Evolutionary conservation across 345 rosid genomes (phyloP).

Genomic region (Hevea brasiliensis): DNA sequence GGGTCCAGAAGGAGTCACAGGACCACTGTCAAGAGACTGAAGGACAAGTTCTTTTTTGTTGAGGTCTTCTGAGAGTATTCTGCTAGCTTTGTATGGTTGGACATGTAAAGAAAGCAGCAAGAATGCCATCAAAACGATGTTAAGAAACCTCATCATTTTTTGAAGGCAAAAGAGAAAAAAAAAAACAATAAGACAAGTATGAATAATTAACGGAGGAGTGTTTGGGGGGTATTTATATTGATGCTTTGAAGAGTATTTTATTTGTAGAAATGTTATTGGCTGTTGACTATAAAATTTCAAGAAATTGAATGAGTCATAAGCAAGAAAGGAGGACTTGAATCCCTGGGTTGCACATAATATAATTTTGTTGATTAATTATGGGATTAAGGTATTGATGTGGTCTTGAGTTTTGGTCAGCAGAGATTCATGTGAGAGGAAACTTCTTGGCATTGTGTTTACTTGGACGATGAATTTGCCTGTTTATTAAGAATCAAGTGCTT

Average conservation of each 20-base stretch:
- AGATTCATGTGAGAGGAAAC: slow-evolving; percentile 6
- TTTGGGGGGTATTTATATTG: slow-evolving; percentile 11
- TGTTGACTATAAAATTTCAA: slow-evolving; percentile 28
- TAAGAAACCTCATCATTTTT: slow-evolving; percentile 26
- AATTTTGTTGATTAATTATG: neutral
- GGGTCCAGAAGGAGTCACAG: slow-evolving; percentile 36
- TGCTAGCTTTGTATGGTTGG: slow-evolving; percentile 24
- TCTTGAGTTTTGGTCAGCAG: neutral
- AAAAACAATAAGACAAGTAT: neutral
- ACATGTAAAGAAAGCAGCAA: slow-evolving; percentile 25
- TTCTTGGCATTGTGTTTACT: slow-evolving; percentile 6
- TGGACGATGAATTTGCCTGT: slow-evolving; percentile 2
- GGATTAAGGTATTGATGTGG: neutral
- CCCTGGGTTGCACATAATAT: neutral
- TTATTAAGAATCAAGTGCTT: neutral
- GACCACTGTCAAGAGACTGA: slow-evolving; percentile 46
- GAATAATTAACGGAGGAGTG: neutral
- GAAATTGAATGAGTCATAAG: slow-evolving; percentile 24
- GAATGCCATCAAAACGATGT: slow-evolving; percentile 24
- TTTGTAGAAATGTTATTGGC: slow-evolving; percentile 25
- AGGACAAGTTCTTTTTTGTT: slow-evolving; percentile 3
- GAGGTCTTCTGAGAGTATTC: slow-evolving; percentile 25
- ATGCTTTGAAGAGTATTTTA: neutral
- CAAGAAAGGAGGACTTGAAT: slow-evolving; percentile 2
- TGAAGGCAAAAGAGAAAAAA: neutral